phyloP scores from a whole-genome alignment of 1,284 basidiomycete species.

The Bondarzewia mesenterica region DNA sequence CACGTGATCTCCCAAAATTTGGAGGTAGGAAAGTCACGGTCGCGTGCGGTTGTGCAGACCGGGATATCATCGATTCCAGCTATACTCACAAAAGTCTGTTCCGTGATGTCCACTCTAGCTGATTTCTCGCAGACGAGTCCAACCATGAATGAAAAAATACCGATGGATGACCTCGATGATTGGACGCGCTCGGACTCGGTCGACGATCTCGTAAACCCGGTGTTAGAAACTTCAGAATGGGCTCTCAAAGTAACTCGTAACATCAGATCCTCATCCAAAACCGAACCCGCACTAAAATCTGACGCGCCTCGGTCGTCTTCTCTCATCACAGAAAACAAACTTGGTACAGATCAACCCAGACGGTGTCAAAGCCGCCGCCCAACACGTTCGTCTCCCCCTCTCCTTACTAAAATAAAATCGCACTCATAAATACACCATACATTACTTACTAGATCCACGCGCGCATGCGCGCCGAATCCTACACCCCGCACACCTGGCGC shows the following conservation, averaged over 20 bases:
- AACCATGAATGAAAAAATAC: neutral
- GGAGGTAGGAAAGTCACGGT: no score
- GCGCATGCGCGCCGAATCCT: slow-evolving; percentile 51
- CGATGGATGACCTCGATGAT: no score
- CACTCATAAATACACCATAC: neutral
- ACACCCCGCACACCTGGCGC: slow-evolving; percentile 71
- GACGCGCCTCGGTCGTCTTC: neutral
- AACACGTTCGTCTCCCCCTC: slow-evolving; percentile 39
- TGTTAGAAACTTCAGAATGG: slow-evolving; percentile 40
- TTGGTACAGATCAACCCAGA: slow-evolving; percentile 49
- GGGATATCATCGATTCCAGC: no score
- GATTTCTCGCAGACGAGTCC: no score
- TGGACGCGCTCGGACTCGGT: neutral
- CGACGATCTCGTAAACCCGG: slow-evolving; percentile 31
- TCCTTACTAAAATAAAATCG: neutral
- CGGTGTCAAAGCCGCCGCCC: slow-evolving; percentile 52
- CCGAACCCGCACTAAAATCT: neutral
- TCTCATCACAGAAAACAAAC: slow-evolving; percentile 35
- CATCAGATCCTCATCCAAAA: slow-evolving; percentile 7
- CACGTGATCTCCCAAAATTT: no score
- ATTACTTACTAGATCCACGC: slow-evolving; percentile 43
- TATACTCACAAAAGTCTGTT: no score
- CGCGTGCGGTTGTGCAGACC: no score
- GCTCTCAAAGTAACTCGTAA: slow-evolving; percentile 46
- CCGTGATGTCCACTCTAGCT: no score